Percentiles rank a stretch among this genome's conserved stretches.
Conservation (phyloP, 129 eudicot species). For the Flaveria bidentis region DNA sequence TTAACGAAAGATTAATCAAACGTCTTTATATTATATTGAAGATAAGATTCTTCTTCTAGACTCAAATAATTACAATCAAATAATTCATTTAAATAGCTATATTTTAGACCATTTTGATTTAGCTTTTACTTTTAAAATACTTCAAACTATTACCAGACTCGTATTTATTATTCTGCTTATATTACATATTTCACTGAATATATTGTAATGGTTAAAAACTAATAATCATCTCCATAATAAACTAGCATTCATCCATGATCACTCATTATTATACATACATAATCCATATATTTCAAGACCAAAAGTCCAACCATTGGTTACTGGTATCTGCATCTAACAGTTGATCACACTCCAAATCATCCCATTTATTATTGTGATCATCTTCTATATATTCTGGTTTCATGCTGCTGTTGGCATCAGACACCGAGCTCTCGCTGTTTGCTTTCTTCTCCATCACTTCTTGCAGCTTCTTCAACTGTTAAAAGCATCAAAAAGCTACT, state of each 20-base stretch:
- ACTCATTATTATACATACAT: conserved; percentile 30
- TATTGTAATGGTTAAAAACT: not conserved
- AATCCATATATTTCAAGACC: conserved; percentile 44
- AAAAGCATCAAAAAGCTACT: not conserved
- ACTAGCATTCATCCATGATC: conserved; percentile 4
- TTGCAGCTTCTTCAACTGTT: conserved; percentile 53
- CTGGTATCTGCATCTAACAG: conserved; percentile 38
- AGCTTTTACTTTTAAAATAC: not conserved
- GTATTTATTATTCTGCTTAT: not conserved
- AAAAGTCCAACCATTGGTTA: conserved; percentile 64
- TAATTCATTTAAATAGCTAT: not conserved
- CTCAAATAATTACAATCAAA: conserved; percentile 18
- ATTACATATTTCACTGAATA: too few relatives aligned
- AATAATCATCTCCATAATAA: not conserved
- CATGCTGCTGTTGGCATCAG: conserved; percentile 55
- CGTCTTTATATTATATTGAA: not conserved
- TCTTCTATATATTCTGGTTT: conserved; percentile 36
- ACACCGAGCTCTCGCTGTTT: conserved; percentile 23
- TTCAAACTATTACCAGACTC: not conserved
- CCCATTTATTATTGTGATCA: conserved; percentile 47
- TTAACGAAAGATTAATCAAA: not conserved
- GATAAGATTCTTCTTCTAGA: conserved; percentile 34
- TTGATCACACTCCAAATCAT: conserved; percentile 37
- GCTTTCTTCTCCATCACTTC: conserved; percentile 35
- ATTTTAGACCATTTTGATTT: not conserved